phyloP scores from a whole-genome alignment of 164 flowering plant genomes.

The Annona cherimola region DNA sequence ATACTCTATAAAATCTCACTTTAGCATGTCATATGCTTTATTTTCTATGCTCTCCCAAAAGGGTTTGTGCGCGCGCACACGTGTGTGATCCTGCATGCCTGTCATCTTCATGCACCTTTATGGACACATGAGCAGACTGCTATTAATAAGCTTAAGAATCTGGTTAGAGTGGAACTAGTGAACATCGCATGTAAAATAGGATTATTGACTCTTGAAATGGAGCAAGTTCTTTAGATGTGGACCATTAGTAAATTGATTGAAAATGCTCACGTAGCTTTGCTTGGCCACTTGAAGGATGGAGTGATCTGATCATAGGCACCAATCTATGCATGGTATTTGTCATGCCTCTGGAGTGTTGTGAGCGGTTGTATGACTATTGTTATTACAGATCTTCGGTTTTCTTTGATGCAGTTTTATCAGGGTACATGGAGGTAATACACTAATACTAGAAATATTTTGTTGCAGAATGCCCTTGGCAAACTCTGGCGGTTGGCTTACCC shows the following conservation, averaged over 20 bases:
- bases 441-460: constrained; percentile 2
- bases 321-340: too few species aligned
- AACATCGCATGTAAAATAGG: background rate
- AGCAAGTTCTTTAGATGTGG: background rate
- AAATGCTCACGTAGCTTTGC: background rate
- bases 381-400: background rate
- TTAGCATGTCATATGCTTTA: background rate
- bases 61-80: background rate
- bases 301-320: too few species aligned
- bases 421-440: background rate
- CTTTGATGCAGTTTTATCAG: background rate
- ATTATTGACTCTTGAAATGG: background rate
- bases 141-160: background rate
- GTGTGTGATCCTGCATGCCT: background rate
- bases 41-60: too few species aligned
- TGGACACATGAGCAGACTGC: background rate
- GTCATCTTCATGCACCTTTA: background rate
- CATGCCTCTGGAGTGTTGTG: too few species aligned
- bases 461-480: constrained; percentile 81
- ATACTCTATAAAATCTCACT: background rate
- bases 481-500: constrained; percentile 91
- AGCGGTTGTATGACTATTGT: background rate
- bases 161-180: background rate
- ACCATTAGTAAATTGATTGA: background rate
- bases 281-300: background rate